Conservation (phyloP, 164 flowering plant genomes). For the Annona cherimola region DNA sequence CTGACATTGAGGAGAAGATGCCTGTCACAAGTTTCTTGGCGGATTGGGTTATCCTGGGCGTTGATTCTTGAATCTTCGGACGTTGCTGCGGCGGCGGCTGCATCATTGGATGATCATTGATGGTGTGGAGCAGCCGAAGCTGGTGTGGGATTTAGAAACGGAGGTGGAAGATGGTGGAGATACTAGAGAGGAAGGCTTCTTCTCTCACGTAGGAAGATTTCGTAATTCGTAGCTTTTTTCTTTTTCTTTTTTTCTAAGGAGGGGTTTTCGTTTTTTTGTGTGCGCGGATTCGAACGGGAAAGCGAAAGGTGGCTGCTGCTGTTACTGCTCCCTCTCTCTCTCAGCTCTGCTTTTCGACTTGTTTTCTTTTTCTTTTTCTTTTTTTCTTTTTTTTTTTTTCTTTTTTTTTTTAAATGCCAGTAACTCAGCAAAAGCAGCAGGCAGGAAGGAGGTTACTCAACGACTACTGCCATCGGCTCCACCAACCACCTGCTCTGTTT, state of each 20-base stretch:
- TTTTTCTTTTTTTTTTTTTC: no score
- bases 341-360: no score
- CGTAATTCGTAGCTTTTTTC: no score
- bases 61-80: neutral
- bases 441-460: no score
- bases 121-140: neutral
- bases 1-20: conserved; percentile 17
- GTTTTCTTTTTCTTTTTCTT: neutral
- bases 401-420: neutral
- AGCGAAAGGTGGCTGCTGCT: neutral
- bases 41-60: neutral
- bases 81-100: neutral
- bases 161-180: no score
- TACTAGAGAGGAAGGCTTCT: neutral
- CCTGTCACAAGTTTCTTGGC: neutral
- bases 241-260: neutral
- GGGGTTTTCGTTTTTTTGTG: neutral
- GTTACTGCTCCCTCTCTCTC: no score
- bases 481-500: no score
- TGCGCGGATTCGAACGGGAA: neutral
- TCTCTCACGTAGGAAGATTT: neutral
- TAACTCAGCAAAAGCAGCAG: no score
- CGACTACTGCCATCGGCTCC: no score
- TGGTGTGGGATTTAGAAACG: no score
- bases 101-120: neutral